Evolutionary conservation across 2,329 filamentous ascomycete genomes (phyloP), one percentile per base, ranked within the genome.

Genomic region (Arthrobotrys sphaeroides): DNA sequence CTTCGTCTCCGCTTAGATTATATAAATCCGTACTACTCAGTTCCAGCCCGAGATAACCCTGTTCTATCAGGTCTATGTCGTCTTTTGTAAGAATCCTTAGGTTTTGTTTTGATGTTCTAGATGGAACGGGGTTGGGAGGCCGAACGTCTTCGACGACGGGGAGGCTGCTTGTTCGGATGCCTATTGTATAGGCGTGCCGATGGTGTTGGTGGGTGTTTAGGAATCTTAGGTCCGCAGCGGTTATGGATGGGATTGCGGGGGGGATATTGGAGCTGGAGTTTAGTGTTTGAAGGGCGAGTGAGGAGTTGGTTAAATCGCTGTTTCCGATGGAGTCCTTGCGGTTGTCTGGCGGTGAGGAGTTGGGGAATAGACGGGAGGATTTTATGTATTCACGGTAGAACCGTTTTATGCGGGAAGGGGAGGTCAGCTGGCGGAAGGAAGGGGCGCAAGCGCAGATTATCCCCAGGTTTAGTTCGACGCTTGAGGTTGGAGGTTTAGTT

Each of bases 381-480:
- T 59, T 33, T 18, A 70, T 42, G 22, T 33, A 28, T 45, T 73
- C 61, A 18, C 62, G 40, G 69, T 73, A 73, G 61, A 73, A 20
- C 7, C 16, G 33, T 61, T 61, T 60, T 33, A 73, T 51, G 24
- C 61, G 60, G 42, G 61, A 33, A 4, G n/a, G 26, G 33, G 61
- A 73, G 42, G 61, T 67, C 26, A 73, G 43, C 13, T 67, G 69
- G 16, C 55, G 51, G 51, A 66, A 51, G 2, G 61, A 49, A 4
- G 69, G 69, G 10, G 69, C 69, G 43, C 69, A 73, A 26, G 69
- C 69, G 33, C 69, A 73, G 18, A 73, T 73, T 66, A 73, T 66
- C 1, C 69, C 69, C 7, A 73, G 28, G 45, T 73, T 73, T 28
- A 73, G 26, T 60, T 73, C 69, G 24, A 73, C 47, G 4, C 69